Conservation (phyloP, 164 flowering plant species). For the Chimonanthus praecox region DNA sequence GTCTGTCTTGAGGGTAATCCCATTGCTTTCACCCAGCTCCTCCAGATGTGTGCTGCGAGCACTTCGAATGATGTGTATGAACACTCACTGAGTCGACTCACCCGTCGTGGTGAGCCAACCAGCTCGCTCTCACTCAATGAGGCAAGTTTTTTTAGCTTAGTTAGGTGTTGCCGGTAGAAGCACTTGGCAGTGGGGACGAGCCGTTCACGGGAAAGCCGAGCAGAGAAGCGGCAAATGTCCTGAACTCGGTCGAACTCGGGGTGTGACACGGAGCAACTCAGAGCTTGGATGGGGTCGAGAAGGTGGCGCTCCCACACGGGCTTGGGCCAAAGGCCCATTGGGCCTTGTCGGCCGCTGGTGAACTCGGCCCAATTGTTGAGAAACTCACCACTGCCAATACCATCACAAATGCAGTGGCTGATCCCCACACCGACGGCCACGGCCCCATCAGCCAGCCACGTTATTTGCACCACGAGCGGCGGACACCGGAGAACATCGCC, state of each 20-base stretch:
- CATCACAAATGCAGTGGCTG: conserved; percentile 57
- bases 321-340: conserved; percentile 15
- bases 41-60: conserved; percentile 66
- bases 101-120: background rate
- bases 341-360: conserved; percentile 19
- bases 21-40: conserved; percentile 57
- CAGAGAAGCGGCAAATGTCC: conserved; percentile 37
- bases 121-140: background rate
- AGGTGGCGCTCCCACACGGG: conserved; percentile 61
- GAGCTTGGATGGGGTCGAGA: conserved; percentile 21
- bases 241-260: conserved; percentile 55
- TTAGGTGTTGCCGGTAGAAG: conserved; percentile 21
- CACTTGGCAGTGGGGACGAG: conserved; percentile 41
- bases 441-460: conserved; percentile 55
- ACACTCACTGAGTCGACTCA: conserved; percentile 13
- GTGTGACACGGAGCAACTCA: conserved; percentile 14
- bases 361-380: conserved; percentile 53
- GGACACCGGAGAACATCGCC: conserved; percentile 50
- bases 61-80: conserved; percentile 57
- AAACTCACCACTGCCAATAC: conserved; percentile 58
- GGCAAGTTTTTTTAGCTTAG: conserved; percentile 34
- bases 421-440: conserved; percentile 48
- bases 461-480: conserved; percentile 58
- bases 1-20: conserved; percentile 36
- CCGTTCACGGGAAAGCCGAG: conserved; percentile 31